phyloP scores from a whole-genome alignment of 2,329 filamentous ascomycete species.

The Aspergillus texensis region DNA sequence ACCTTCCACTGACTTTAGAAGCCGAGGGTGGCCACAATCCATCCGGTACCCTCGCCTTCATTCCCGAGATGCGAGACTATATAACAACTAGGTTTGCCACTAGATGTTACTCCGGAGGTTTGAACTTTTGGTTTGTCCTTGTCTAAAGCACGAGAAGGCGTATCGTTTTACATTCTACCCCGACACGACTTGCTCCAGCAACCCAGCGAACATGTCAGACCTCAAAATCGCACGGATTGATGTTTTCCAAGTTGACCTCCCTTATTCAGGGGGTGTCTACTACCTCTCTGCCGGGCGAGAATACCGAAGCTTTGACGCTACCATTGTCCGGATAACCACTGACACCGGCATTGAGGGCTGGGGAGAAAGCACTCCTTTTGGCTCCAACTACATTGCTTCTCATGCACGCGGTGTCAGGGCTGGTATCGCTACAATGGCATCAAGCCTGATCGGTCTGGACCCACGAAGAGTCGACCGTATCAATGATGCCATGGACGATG shows the following conservation, averaged over 20 bases:
- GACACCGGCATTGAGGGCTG: slow-evolving; percentile 27
- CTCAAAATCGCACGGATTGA: slow-evolving; percentile 15
- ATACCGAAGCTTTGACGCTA: slow-evolving; percentile 27
- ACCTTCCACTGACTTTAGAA: no score
- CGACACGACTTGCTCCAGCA: background rate
- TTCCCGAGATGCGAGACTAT: no score
- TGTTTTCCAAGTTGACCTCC: slow-evolving; percentile 26
- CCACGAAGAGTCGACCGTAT: slow-evolving; percentile 30
- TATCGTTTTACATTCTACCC: no score
- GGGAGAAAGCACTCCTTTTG: slow-evolving; percentile 32
- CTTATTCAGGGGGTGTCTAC: slow-evolving; percentile 25
- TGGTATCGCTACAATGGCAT: slow-evolving; percentile 29
- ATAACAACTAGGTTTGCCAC: no score
- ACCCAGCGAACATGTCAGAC: background rate
- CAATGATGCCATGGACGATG: slow-evolving; percentile 31
- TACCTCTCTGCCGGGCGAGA: slow-evolving; percentile 20
- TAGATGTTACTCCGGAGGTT: no score
- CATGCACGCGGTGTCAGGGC: slow-evolving; percentile 28
- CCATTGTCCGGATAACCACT: slow-evolving; percentile 29
- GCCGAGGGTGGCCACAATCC: no score
- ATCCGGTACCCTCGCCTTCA: no score
- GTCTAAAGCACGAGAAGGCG: no score
- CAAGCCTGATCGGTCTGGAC: slow-evolving; percentile 27
- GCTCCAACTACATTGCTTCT: slow-evolving; percentile 23
- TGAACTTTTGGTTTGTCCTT: no score